Evolutionary conservation across 2,329 filamentous ascomycete species (phyloP), one percentile per base, ranked within the genome.

Genomic region (Lasiodiplodia citricola): DNA sequence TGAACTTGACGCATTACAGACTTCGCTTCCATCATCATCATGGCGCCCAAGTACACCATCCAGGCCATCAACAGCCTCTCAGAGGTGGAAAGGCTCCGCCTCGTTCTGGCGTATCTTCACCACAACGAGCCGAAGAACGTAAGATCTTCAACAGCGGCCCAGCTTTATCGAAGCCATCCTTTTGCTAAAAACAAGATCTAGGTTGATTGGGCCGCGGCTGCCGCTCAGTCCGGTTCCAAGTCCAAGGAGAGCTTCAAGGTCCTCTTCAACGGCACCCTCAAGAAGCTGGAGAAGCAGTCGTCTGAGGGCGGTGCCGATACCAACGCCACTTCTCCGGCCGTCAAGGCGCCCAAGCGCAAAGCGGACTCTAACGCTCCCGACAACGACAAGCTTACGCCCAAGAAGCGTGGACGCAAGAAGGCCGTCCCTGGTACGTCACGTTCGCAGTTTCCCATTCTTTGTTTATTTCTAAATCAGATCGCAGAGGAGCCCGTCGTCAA

Each of bases 41-140:
- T 64, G 51, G 38, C 63, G 28, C 25, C 65, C 8, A n/a, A 47
- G n/a, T 67, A 67, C 54, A 31, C 10, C 2, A 13, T 13, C 18
- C 37, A 35, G 13, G 52, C 51, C 4, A 58, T 67, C 41, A 41
- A 57, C 28, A 37, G n/a, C 35, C 54, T 67, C 7, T 51, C 65
- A 2, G 65, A 57, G 1, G 41, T 21, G 1, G 65, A 67, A 16
- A 67, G 52, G 65, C 8, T 37, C 3, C 38, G 52, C n/a, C n/a
- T 67, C 1, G 41, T 25, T 1, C n/a, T 67, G 10, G 54, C 41
- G 6, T 58, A 56, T 6, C 54, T 67, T 6, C 25, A 67, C 25
- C 65, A 67, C 65, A 28, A 66, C 14, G 63, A 66, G 2, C 63
- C 50, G 1, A 54, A 25, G 28, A 66, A 66, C 14, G 63, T 66